Evolutionary conservation across 192 early-diverging fungal genomes (phyloP), one percentile per base, ranked within the genome.

Genomic region (Podila horticola): DNA sequence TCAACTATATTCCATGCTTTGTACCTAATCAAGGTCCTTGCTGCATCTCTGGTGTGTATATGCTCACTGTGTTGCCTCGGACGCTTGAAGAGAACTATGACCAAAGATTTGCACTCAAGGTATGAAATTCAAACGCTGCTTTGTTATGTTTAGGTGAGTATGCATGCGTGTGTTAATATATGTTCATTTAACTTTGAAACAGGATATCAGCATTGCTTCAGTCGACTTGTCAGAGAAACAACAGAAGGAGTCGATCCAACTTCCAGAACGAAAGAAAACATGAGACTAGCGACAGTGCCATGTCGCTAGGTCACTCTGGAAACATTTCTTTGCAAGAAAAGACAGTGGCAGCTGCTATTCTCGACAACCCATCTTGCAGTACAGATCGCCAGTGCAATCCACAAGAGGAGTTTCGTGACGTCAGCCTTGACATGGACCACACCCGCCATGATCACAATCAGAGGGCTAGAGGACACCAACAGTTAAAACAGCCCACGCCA

Each of bases 101-200:
- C n/a, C 26, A 72, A 45, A 12, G 77, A 81, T 24, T 48, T 79
- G 6, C 24, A 72, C 34, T 67, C 34, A 50, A 72, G 76, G 69
- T 79, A 38, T 41, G 30, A 36, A 4, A 55, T 9, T 55, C 6
- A 5, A 26, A 55, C 29, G 26, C 4, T 30, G 7, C 30, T 34
- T 30, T 33, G 10, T 33, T 13, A 33, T 30, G 12, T 15, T 4
- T 0, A 2, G 41, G 34, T 11, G 9, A 13, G 1, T 45, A 45
- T 41, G 33, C 9, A 41, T 41, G 38, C 11, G 12, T 41, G 9
- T 45, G 15, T 13, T 45, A 45, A 45, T 2, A 36, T 45, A 3
- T 17, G 41, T 45, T 45, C 11, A 1, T 45, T 45, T 45, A 1
- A 17, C 11, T 12, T 30, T 28, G 59, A 61, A 60, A 61, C 24